Evolutionary conservation across 2,329 filamentous ascomycete species (phyloP).

Genomic region (Trichophaea hybrida): DNA sequence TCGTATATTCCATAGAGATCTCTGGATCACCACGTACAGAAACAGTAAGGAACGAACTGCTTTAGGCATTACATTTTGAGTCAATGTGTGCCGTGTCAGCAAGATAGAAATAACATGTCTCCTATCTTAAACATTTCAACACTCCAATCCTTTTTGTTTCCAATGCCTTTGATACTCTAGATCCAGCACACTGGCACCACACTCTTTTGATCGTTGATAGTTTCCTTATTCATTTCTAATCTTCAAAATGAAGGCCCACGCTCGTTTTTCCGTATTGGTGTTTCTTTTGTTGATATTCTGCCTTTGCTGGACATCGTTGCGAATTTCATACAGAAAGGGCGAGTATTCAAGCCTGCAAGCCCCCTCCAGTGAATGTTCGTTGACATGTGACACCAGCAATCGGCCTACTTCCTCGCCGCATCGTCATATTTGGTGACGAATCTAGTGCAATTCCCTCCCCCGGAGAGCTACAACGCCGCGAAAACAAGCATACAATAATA

Average conservation of each 20-base stretch:
- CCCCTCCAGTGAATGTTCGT: not conserved
- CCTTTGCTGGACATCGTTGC: conserved; percentile 7
- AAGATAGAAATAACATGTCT: conserved; percentile 6
- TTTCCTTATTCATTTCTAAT: conserved; percentile 4
- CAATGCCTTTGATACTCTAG: not conserved
- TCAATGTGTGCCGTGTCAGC: conserved; percentile 12
- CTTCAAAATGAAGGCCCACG: conserved; percentile 10
- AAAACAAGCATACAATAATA: conserved; percentile 1
- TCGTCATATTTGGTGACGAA: conserved; percentile 19
- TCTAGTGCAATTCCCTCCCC: conserved; percentile 14
- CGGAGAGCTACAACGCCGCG: conserved; percentile 7
- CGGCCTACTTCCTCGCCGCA: conserved; percentile 15
- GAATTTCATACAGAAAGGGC: conserved; percentile 18
- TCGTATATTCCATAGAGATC: not conserved
- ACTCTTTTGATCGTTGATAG: not conserved
- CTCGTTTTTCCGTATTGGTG: conserved; percentile 5
- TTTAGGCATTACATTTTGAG: not conserved
- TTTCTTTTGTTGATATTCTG: conserved; percentile 9
- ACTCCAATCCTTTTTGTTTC: not conserved
- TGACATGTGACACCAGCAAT: conserved; percentile 9
- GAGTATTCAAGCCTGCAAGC: not conserved
- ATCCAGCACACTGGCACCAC: not conserved
- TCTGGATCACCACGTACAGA: not conserved
- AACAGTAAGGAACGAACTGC: not conserved
- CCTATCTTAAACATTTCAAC: not conserved